Evolutionary conservation across 129 eudicot genomes (phyloP), one percentile per base, ranked within the genome.

Genomic region (Flaveria linearis): DNA sequence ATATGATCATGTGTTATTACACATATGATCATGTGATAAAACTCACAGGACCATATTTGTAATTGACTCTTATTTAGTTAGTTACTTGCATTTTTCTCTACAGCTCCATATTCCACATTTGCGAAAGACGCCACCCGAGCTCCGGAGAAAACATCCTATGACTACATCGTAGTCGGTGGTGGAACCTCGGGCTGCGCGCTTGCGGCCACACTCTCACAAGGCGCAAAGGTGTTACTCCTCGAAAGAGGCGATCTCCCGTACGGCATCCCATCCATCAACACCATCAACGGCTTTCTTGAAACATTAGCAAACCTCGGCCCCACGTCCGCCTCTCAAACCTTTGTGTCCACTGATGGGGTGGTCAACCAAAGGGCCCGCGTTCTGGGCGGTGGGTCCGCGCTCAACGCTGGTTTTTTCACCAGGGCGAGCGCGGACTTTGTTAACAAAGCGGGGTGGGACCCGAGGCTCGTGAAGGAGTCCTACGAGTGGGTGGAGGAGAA

Each of bases 101-200:
- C 88, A 93, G 98, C 96, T 70, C 98, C 98, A 2, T 90, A 85
- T 45, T n/a, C 60, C n/a, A 81, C 92, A 7, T 93, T 93, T 51
- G 90, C 93, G 4, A 86, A 80, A 52, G 82, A 84, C 72, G 94
- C 98, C 20, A 80, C 80, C 23, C 41, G 60, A 57, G 96, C 98
- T 23, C 89, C 90, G 1, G 56, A 71, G 16, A 58, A 56, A 17
- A n/a, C 67, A 9, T 78, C 69, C 82, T 88, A 83, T 53, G 96
- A 90, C 85, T 93, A 93, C 88, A 93, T 93, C 57, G 58, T 93
- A 26, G 53, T 93, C 13, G 98, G 98, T 0, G 98, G 97, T 18
- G 98, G 98, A 69, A 90, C 98, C n/a, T 76, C 91, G 5, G 98
- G 97, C n/a, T 92, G 96, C 53, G 86, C 90, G 30, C 68, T 90